Evolutionary conservation across 148 eudicot genomes (phyloP).

Genomic region (Camellia sinensis): DNA sequence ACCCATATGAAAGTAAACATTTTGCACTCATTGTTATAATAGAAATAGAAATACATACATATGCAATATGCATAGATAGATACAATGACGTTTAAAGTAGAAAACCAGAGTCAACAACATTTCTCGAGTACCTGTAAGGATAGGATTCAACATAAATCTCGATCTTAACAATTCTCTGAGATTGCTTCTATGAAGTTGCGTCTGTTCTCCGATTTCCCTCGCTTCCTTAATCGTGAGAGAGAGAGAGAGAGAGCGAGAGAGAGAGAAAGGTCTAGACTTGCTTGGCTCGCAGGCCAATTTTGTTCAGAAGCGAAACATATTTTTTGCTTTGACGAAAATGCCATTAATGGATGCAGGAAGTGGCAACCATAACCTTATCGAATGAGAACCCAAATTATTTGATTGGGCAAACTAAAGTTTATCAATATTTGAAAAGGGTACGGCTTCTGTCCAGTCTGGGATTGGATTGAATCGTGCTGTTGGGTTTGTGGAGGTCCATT

Average conservation of each 20-base stretch:
- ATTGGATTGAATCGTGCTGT: too few species aligned
- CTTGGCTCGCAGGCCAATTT: background rate
- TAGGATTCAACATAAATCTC: background rate
- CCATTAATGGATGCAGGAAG: background rate
- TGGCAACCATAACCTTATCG: background rate
- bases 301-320: background rate
- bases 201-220: background rate
- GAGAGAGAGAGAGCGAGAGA: background rate
- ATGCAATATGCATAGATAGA: too few species aligned
- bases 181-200: background rate
- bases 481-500: too few species aligned
- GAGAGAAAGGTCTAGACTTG: background rate
- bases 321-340: background rate
- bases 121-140: background rate
- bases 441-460: too few species aligned
- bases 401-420: background rate
- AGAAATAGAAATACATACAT: too few species aligned
- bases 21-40: too few species aligned
- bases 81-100: background rate
- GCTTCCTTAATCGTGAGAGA: background rate
- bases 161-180: background rate
- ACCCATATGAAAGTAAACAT: too few species aligned
- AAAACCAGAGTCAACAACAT: background rate
- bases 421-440: too few species aligned
- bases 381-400: background rate